A percentile compares a stretch with the other conserved stretches of the same genome.
These are phyloP conservation scores for Diaporthe citriasiana DNA, from an alignment of 2,329 filamentous ascomycete species.

Conservation along the genomic window DNA sequence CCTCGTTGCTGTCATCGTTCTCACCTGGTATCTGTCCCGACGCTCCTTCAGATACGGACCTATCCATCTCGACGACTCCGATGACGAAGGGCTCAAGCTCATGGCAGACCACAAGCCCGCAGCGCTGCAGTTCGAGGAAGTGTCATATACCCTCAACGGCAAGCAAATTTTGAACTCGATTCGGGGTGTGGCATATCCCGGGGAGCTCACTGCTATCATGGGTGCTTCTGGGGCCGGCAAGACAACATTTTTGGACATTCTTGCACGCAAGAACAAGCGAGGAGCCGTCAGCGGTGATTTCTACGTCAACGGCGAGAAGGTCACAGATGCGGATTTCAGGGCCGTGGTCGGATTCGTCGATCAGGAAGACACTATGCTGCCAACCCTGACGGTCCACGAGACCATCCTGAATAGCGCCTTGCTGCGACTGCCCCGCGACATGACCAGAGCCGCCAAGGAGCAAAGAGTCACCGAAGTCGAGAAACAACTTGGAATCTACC, in stretches of 20 bases:
- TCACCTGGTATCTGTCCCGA: constrained; percentile 89
- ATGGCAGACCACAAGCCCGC: constrained; percentile 94
- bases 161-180: constrained; percentile 87
- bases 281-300: constrained; percentile 85
- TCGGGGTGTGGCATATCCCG: constrained; percentile 89
- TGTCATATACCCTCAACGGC: constrained; percentile 88
- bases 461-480: constrained; percentile 94
- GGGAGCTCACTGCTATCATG: constrained; percentile 98
- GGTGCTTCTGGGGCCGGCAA: constrained; percentile 97
- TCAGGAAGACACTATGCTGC: constrained; percentile 96
- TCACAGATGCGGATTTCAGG: constrained; percentile 86
- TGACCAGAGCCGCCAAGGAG: constrained; percentile 90
- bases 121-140: constrained; percentile 87
- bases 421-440: constrained; percentile 90
- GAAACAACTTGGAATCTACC: constrained; percentile 92
- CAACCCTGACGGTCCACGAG: constrained; percentile 96
- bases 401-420: constrained; percentile 96
- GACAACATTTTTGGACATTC: constrained; percentile 95
- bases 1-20: constrained; percentile 85
- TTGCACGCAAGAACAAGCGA: constrained; percentile 97
- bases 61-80: constrained; percentile 89
- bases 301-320: constrained; percentile 93
- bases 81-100: constrained; percentile 87
- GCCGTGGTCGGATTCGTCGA: constrained; percentile 97
- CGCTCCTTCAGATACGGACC: constrained; percentile 78